phyloP scores from a whole-genome alignment of 2,329 filamentous ascomycete species.

The Clarireedia hainanense region DNA sequence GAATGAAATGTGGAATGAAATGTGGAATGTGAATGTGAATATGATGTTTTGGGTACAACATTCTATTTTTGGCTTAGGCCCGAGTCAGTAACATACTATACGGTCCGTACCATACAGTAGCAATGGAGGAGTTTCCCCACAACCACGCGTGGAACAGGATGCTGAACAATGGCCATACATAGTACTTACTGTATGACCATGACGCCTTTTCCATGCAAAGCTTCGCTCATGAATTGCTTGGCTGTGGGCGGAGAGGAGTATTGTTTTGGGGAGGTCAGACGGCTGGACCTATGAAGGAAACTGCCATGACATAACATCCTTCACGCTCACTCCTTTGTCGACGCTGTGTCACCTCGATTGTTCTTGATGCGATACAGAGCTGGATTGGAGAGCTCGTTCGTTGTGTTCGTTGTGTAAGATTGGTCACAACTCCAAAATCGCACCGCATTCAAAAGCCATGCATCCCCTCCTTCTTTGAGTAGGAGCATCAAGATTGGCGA shows the following conservation, averaged over 20 bases:
- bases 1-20: neutral
- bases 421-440: neutral
- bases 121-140: neutral
- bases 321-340: neutral
- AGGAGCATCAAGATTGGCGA: no score
- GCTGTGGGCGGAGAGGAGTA: neutral
- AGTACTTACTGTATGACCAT: neutral
- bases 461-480: neutral
- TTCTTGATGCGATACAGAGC: constrained; percentile 2
- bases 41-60: neutral
- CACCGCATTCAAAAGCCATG: neutral
- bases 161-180: neutral
- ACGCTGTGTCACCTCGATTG: constrained; percentile 4
- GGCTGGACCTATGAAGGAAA: neutral
- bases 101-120: no score
- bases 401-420: neutral
- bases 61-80: constrained; percentile 5
- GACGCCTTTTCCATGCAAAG: constrained; percentile 1
- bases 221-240: neutral
- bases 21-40: neutral
- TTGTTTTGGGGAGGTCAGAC: constrained; percentile 2
- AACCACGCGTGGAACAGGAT: constrained; percentile 3
- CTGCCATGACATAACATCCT: neutral
- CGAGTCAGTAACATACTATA: neutral
- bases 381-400: neutral